phyloP scores from a whole-genome alignment of 345 rosid genomes.

The Bruguiera gymnorhiza region DNA sequence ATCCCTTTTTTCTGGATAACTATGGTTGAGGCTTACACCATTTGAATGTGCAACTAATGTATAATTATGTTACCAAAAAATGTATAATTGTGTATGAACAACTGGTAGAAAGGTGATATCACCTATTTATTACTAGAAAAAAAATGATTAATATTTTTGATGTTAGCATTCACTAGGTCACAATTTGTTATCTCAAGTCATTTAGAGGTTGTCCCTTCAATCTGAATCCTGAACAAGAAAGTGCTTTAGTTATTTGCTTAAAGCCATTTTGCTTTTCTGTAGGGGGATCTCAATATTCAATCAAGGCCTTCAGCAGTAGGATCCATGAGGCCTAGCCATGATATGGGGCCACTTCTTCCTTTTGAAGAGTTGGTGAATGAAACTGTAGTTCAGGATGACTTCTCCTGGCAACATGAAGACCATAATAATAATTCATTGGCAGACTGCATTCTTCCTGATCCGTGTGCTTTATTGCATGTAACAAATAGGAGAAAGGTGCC shows the following conservation, averaged over 20 bases:
- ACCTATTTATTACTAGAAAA: no score
- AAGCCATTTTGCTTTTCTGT: slow-evolving; percentile 20
- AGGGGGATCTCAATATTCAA: slow-evolving; percentile 45
- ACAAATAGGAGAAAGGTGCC: slow-evolving; percentile 75
- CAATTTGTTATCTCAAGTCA: no score
- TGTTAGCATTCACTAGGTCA: no score
- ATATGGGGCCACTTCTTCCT: slow-evolving; percentile 61
- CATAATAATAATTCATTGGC: slow-evolving; percentile 26
- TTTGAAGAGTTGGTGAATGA: slow-evolving; percentile 60
- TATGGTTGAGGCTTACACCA: no score
- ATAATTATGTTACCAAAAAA: no score
- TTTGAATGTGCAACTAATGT: no score
- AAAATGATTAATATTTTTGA: no score
- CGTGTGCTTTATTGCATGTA: slow-evolving; percentile 65
- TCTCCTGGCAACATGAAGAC: slow-evolving; percentile 41
- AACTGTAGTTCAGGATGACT: slow-evolving; percentile 32
- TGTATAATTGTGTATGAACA: no score
- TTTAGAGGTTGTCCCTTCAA: no score
- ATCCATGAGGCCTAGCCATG: slow-evolving; percentile 40
- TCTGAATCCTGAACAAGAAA: no score
- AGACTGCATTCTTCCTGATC: slow-evolving; percentile 61
- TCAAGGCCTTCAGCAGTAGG: slow-evolving; percentile 48
- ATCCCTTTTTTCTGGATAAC: background rate
- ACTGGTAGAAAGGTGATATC: no score
- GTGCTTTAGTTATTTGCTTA: background rate